Evolutionary conservation across 2,329 filamentous ascomycete genomes (phyloP), one percentile per base, ranked within the genome.

Genomic region (Diaporthe destruens): DNA sequence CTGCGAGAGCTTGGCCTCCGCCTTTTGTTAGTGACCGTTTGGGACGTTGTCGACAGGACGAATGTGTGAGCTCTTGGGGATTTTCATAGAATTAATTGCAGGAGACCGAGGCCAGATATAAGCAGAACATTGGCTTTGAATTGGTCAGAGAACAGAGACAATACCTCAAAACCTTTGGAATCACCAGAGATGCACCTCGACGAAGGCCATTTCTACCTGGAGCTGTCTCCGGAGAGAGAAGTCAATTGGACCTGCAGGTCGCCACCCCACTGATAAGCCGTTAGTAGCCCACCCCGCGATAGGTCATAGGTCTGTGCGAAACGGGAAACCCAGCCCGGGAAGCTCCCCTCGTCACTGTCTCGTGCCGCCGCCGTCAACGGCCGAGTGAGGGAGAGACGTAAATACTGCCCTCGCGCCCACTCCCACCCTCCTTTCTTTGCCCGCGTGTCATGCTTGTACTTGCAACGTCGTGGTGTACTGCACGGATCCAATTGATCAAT

Each of bases 201-300:
- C 1, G n/a, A 29, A 6, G 55, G 20, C 11, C 32, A 18, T 29
- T 29, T 54, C n/a, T 49, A 44, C 18, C 39, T 69, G 66, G 29
- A 44, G 55, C 55, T n/a, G 18, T 29, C 34, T 25, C 55, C 44
- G 56, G 67, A 57, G 68, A 53, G 67, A 57, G 68, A 53, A 61
- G 55, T 36, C 68, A 53, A 70, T 70, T 59, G 47, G 44, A 54
- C 32, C 61, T 66, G 61, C 61, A 53, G 53, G 54, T 72, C 44
- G 72, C 69, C 69, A 66, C 72, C 39, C 69, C 69, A 49, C 53
- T 72, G 72, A 74, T 74, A 74, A 74, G 72, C 72, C 70, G 70
- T 29, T 47, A 44, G 29, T 72, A 69, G 53, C 70, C 70, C 47
- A 47, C 54, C 67, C 67, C 61, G 55, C 56, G 57, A 70, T 66